Evolutionary conservation across 2,329 filamentous ascomycete species (phyloP).

Genomic region (Aureobasidium melanogenum): DNA sequence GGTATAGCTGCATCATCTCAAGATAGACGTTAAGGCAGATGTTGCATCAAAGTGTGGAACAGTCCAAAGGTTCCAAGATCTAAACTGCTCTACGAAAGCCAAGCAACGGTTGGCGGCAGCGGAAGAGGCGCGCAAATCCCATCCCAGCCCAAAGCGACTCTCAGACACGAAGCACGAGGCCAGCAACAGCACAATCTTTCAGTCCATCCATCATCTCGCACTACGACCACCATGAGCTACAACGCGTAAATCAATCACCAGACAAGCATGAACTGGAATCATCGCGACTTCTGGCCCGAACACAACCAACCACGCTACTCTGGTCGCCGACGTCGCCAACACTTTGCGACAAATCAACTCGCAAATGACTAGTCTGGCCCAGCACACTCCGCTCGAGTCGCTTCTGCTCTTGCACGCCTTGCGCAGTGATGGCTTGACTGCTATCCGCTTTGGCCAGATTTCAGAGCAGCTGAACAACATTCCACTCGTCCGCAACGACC

Average conservation of each 20-base stretch:
- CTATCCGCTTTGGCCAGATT: slow-evolving; percentile 58
- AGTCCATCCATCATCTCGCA: neutral
- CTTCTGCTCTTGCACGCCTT: slow-evolving; percentile 78
- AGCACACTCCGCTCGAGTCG: slow-evolving; percentile 77
- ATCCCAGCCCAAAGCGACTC: neutral
- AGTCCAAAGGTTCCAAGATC: neutral
- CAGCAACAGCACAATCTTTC: neutral
- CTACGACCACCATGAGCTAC: neutral
- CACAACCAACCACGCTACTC: neutral
- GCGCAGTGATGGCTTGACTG: slow-evolving; percentile 56
- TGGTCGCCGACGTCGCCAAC: neutral
- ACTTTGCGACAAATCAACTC: neutral
- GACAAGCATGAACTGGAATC: neutral
- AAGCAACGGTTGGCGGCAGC: slow-evolving; percentile 1
- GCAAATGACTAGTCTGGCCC: slow-evolving; percentile 46
- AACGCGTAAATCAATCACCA: neutral
- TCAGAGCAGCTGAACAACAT: slow-evolving; percentile 69
- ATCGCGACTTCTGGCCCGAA: neutral
- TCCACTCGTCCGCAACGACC: slow-evolving; percentile 59
- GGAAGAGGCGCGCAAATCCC: neutral
- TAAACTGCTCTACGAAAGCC: neutral
- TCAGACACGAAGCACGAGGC: neutral
- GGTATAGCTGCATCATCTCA: neutral
- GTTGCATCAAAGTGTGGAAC: neutral
- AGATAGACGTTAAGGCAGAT: neutral